Evolutionary conservation across 495 filamentous ascomycete genomes (phyloP).

Genomic region (Cenococcum geophilum): DNA sequence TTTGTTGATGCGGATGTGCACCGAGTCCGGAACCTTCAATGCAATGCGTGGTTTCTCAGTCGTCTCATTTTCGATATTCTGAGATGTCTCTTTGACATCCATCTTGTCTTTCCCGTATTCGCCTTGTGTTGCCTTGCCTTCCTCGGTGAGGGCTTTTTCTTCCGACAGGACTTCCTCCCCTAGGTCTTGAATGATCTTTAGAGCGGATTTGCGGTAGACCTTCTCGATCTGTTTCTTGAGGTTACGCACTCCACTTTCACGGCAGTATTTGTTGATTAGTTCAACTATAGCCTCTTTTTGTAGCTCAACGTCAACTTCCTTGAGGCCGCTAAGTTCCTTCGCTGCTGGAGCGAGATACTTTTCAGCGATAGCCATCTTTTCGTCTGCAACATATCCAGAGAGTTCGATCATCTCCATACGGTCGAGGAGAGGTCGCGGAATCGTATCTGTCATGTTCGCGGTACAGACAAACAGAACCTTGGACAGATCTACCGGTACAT

Average conservation of each 20-base stretch:
- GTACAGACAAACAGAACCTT: slow-evolving; percentile 99
- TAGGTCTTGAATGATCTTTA: slow-evolving; percentile 94
- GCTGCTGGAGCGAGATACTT: slow-evolving; percentile 86
- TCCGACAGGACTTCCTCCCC: slow-evolving; percentile 82
- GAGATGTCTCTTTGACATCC: slow-evolving; percentile 53
- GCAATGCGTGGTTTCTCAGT: slow-evolving; percentile 69
- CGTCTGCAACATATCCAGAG: slow-evolving; percentile 93
- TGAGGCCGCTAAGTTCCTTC: slow-evolving; percentile 83
- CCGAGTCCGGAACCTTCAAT: slow-evolving; percentile 78
- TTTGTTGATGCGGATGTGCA: slow-evolving; percentile 82
- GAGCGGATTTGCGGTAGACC: slow-evolving; percentile 92
- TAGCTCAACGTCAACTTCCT: slow-evolving; percentile 82
- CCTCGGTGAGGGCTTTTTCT: slow-evolving; percentile 74
- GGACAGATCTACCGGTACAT: slow-evolving; percentile 94
- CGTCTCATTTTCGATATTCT: slow-evolving; percentile 60
- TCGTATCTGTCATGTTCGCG: slow-evolving; percentile 98
- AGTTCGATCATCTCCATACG: slow-evolving; percentile 98
- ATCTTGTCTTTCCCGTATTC: slow-evolving; percentile 57
- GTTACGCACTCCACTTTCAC: slow-evolving; percentile 94
- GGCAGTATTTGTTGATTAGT: slow-evolving; percentile 96
- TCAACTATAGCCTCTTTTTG: slow-evolving; percentile 82
- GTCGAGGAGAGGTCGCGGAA: slow-evolving; percentile 87
- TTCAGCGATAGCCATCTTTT: slow-evolving; percentile 99
- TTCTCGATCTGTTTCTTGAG: slow-evolving; percentile 99
- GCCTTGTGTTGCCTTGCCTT: slow-evolving; percentile 75